Conservation (phyloP, 345 rosid genomes). For the Salix udensis region DNA sequence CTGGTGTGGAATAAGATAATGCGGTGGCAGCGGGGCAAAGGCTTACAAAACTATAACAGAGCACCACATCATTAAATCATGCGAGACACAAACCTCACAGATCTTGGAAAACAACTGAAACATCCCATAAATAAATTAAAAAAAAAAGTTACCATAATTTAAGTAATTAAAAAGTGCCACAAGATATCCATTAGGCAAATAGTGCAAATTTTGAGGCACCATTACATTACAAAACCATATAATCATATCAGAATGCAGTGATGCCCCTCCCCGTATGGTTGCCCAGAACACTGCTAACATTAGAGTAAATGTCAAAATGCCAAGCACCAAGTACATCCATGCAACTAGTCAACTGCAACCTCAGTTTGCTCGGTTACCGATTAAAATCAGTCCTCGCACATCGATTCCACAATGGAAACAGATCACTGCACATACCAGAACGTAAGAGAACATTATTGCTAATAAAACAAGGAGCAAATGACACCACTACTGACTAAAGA, state of each 20-base stretch:
- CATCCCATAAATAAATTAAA: background rate
- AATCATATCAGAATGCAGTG: background rate
- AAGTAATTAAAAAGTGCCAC: background rate
- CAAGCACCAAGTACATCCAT: background rate
- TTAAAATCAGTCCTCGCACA: background rate
- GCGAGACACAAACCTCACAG: background rate
- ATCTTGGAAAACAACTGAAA: background rate
- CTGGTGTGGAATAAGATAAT: too few species aligned
- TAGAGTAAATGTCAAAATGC: background rate
- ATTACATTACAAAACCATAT: slow-evolving; percentile 5
- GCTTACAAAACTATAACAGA: too few species aligned
- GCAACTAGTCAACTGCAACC: background rate
- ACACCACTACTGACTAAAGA: background rate
- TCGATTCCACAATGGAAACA: background rate
- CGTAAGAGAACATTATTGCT: background rate
- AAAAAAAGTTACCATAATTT: background rate
- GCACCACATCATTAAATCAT: background rate
- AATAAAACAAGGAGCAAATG: background rate
- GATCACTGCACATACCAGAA: slow-evolving; percentile 7
- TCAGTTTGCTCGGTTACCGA: background rate
- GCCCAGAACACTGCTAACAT: background rate
- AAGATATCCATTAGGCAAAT: background rate
- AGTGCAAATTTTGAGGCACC: background rate
- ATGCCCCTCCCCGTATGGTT: slow-evolving; percentile 5
- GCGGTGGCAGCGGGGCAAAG: too few species aligned